Base-by-base conservation (phyloP, 495 filamentous ascomycete genomes). In the Stereocaulon alpinum region DNA sequence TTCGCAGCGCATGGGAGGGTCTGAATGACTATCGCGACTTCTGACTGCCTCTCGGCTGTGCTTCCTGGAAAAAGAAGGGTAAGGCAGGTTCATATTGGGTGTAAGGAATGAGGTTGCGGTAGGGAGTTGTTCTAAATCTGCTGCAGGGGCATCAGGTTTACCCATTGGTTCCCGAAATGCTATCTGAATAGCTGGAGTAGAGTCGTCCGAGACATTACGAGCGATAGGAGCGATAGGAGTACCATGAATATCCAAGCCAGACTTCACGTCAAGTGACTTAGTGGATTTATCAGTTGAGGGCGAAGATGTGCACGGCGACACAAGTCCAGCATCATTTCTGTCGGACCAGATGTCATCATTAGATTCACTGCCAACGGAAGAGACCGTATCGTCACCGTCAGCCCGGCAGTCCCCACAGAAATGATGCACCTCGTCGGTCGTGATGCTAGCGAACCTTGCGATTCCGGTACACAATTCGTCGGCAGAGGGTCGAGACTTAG, bases 21-120 rank as follows among this genome's bases (percentile, higher is more conserved):
- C n/a, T n/a, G 17, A 18, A 2, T 51, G 51, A 63, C 82, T 79
- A 59, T 84, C 81, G 63, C 77, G 76, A 68, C 79, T 82, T 50
- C 77, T 73, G 40, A 93, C 75, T 51, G 81, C 77, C 69, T 93
- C 89, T 69, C 88, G 91, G 78, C 88, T 93, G 69, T 93, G 86
- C 40, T 85, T 83, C 69, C 95, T 95, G 67, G 86, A 91, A 73
- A 95, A 93, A 18, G 74, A 77, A 6, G 91, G 91, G 68, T 96
- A 95, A 11, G 89, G 85, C 24, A 87, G 70, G 73, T 78, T 88
- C 60, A 79, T 76, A 66, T 74, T 78, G 53, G 75, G 76, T 56
- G 73, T 76, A 56, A 75, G 69, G 59, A 77, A 76, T n/a, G 76
- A 77, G 61, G 70, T 72, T 29, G 48, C 14, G 30, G 17, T 51